Base-by-base conservation (phyloP, 805 yeast genomes). In the Torulaspora microellipsoides region DNA sequence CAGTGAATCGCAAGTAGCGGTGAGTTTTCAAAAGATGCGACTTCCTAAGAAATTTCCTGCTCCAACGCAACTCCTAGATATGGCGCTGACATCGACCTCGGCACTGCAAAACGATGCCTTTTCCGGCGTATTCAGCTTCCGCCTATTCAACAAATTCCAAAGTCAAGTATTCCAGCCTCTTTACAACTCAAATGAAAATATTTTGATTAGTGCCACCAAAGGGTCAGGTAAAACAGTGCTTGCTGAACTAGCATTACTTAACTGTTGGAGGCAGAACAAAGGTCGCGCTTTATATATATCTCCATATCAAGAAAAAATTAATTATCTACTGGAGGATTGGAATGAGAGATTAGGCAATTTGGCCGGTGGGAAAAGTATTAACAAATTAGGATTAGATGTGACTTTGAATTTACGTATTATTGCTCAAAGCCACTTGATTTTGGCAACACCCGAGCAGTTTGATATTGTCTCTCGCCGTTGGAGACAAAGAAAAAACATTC, bases 401-500 rank as follows among this genome's bases (percentile, higher is more conserved):
- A 49, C 73, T 1, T 54, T 64, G 1, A 93, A 89, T 55, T 56
- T 82, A 45, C 68, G 71, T 39, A 52, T 78, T 3, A 54, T 89
- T 6, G 79, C 80, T 1, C 67, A 69, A 27, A 76, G 79, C 43
- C 91, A 89, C 59, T 62, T 91, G 40, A 65, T 87, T 13, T 62
- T 91, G 11, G 78, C 87, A 4, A 88, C 97, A 0, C 95, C 96
- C 0, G 71, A 67, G 15, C 91, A 86, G 49, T 85, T 88, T 69
- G 90, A 86, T 48, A 51, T 69, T 4, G 55, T 89, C 0, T 77
- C 95, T 0, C 76, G 91, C 48, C 72, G 89, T 36, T 90, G 98
- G 98, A 81, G 81, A 52, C 84, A 81, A 50, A 72, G 95, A 43
- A 79, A 77, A 51, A 79, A 79, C 49, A 69, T 91, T 4, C 87